Evolutionary conservation across 1,284 basidiomycete genomes (phyloP), one percentile per base, ranked within the genome.

Genomic region (Ustilago sp.): DNA sequence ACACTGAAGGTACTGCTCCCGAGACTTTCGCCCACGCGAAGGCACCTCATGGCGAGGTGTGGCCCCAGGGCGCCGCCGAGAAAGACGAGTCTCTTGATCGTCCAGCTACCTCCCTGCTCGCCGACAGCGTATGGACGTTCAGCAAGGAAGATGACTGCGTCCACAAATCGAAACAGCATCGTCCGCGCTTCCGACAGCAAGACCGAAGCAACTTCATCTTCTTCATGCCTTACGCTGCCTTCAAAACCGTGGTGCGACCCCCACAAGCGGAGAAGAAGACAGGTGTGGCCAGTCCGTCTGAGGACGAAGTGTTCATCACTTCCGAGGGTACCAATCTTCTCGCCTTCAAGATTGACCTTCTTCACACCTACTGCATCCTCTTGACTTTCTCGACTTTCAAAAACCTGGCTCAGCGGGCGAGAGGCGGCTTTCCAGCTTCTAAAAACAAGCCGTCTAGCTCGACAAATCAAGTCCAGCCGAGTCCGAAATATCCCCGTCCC

Each of bases 331-430:
- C 89, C 8, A 87, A 88, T 31, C 86, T 88, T 36, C 76, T 90
- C 28, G 86, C 88, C 8, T 80, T 88, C 36, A 89, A 89, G 51
- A 88, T 92, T 77, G 89, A 91, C 74, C 88, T 95, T 39, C 89
- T 91, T 13, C 91, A 93, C 83, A 87, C 92, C 19, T 95, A 95
- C 83, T 92, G 91, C 80, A 77, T 89, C 11, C 88, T 96, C 47
- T 88, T 94, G 54, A 92, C 92, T 11, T 72, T 89, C 3, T 88
- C 90, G 41, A 90, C 90, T 0, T 59, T 92, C 45, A 89, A 87
- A 72, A 86, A 86, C 3, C 86, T 92, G 4, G 39, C 55, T 13
- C n/a, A 17, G 9, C 56, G 57, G 28, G 57, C 63, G 6, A 48
- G 53, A 43, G 57, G 39, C 7, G 34, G 28, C 13, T 5, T 13